Evolutionary conservation across 2,329 filamentous ascomycete genomes (phyloP), one percentile per base, ranked within the genome.

Genomic region (Exophiala phaeomuriformis): DNA sequence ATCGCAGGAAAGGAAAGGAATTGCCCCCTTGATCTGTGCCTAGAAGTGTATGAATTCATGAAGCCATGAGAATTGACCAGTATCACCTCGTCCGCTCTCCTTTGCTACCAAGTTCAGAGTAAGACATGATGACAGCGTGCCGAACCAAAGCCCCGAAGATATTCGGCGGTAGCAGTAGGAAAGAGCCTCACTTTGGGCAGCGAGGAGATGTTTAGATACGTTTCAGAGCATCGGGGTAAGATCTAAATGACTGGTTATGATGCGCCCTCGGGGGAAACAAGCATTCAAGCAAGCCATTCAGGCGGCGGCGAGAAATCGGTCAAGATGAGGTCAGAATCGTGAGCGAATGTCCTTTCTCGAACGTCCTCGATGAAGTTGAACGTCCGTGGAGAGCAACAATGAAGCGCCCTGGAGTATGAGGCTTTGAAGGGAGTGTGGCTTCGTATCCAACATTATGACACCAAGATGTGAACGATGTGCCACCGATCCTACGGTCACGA

Each of bases 171-270:
- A 6, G 37, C 30, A 29, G 8, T 33, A 36, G 30, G 12, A 30
- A 41, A 31, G 37, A 53, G 51, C 51, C 51, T 53, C 51, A 53
- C 51, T 45, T 53, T 53, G 51, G 51, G 51, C 51, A 53, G 51
- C 51, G 19, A 53, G 36, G 51, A 47, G 45, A 28, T 44, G 33
- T 31, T 30, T 8, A 19, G 19, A 19, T 19, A 30, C 9, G 51
- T 53, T 49, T 53, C 51, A 48, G 45, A 39, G 39, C 29, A 8
- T 12, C 7, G 31, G n/a, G 33, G 10, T n/a, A 9, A 5, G 7
- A 33, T 32, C 28, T 7, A 8, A 6, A 12, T 41, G 37, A 50
- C 33, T 49, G 37, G 39, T 27, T n/a, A 37, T 7, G 19, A 12
- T 12, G 8, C 10, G 5, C n/a, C 43, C 29, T 12, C 19, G 10